These are phyloP conservation scores for Wickerhamomyces sp. DNA, from an alignment of 1,139 yeast genomes.

Conservation along the genomic window DNA sequence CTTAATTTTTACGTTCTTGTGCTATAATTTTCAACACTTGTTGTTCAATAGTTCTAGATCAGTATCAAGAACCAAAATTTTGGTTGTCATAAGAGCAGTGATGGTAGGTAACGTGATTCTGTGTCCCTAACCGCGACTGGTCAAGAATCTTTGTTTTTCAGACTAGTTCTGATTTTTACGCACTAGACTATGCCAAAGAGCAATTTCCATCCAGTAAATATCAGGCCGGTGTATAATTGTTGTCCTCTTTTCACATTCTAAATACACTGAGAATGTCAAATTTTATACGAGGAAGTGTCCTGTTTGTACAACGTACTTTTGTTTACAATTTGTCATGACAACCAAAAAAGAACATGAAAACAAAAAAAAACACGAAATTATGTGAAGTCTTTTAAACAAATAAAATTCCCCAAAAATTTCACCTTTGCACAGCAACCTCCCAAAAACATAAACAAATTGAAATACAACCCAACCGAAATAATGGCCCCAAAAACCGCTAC, in stretches of 20 bases:
- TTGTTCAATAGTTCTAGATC: too few species aligned
- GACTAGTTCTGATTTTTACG: constrained; percentile 1
- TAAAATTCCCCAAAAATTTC: constrained; percentile 2
- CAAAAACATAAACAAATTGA: neutral
- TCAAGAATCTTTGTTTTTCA: too few species aligned
- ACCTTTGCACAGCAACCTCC: neutral
- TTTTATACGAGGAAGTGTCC: neutral
- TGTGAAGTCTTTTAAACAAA: constrained; percentile 1
- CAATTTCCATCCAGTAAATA: neutral
- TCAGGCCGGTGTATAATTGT: neutral
- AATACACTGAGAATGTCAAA: neutral
- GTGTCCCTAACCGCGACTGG: too few species aligned
- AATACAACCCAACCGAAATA: constrained; percentile 2
- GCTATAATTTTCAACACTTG: too few species aligned
- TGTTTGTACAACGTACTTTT: neutral
- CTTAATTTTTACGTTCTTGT: too few species aligned
- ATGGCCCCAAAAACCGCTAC: constrained; percentile 13
- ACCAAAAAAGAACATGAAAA: constrained; percentile 2
- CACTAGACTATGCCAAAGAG: neutral
- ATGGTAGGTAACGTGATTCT: too few species aligned
- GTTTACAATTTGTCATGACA: constrained; percentile 5
- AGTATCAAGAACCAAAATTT: too few species aligned
- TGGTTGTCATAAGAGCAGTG: too few species aligned
- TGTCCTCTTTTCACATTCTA: neutral
- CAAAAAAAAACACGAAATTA: constrained; percentile 1